Evolutionary conservation across 2,329 filamentous ascomycete species (phyloP), one percentile per base, ranked within the genome.

Genomic region (Colletotrichum chrysophilum): DNA sequence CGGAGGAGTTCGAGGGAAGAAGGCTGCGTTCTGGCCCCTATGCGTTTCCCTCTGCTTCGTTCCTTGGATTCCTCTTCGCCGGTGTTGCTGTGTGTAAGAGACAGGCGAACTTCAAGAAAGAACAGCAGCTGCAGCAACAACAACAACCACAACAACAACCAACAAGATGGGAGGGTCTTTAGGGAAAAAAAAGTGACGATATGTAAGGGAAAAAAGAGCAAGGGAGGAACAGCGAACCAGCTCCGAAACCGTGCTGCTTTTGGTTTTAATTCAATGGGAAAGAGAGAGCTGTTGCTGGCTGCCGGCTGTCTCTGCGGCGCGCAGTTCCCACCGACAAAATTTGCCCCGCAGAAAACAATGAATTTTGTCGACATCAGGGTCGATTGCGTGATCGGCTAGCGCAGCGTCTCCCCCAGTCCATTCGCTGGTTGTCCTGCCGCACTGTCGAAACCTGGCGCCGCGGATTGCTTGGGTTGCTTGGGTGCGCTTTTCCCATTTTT

Each of bases 301-400:
- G 43, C 43, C 43, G 43, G 43, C 43, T 52, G 43, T 52, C 43
- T 52, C n/a, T 52, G 43, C 43, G 43, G 43, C 38, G 24, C 52
- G 56, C 72, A 66, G 74, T 76, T 66, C 66, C 74, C 74, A 71
- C 71, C 66, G 74, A 66, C 16, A 26, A 66, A 52, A 60, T 38
- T 71, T 43, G 74, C 74, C 74, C 74, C 74, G 74, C 74, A 76
- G 74, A 76, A 67, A 71, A 75, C 74, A 76, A 71, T 62, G 66
- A 75, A 75, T 76, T 76, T 76, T 74, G 71, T 76, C 74, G 74
- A 75, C 71, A 76, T 76, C 71, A 71, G 74, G 71, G 78, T 78
- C 77, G 81, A 83, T 83, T 83, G 82, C 82, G 82, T 83, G 82
- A 83, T 83, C 79, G 80, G 76, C 78, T 83, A 83, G 80, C 79